A percentile compares a stretch with the other conserved stretches of the same genome.
These are phyloP conservation scores for Pontederia crassipes DNA, from an alignment of 176 grass and related monocot genomes.

Conservation along the genomic window DNA sequence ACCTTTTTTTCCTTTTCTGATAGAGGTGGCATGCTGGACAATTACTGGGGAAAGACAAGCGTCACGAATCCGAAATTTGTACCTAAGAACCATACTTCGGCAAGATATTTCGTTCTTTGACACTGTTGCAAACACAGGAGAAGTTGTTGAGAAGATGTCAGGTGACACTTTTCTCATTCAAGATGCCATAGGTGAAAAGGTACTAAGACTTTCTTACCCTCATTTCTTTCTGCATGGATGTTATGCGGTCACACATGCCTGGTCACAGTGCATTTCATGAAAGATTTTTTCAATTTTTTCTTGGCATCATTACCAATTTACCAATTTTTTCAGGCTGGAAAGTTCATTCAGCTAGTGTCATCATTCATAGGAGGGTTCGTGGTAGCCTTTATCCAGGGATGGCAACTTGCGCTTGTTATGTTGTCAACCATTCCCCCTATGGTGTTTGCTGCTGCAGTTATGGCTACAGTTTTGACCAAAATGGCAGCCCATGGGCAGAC, in stretches of 20 bases:
- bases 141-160: constrained; percentile 9
- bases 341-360: constrained; percentile 58
- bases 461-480: constrained; percentile 46
- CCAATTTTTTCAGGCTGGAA: constrained; percentile 45
- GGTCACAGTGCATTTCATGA: background rate
- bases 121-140: constrained; percentile 9
- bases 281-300: background rate
- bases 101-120: constrained; percentile 17
- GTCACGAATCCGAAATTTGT: constrained; percentile 4
- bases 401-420: constrained; percentile 83
- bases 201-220: background rate
- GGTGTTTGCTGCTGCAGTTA: constrained; percentile 42
- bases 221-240: background rate
- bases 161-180: constrained; percentile 16
- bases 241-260: background rate
- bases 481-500: constrained; percentile 48
- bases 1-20: background rate
- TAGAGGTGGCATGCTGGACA: constrained; percentile 17
- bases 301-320: background rate
- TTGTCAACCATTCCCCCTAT: constrained; percentile 58
- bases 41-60: constrained; percentile 16
- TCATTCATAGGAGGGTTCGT: constrained; percentile 74
- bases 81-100: constrained; percentile 11
- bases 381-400: constrained; percentile 68
- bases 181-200: constrained; percentile 17